phyloP scores from a whole-genome alignment of 1,139 yeast genomes.

The Protomyces lactucae-debilis region DNA sequence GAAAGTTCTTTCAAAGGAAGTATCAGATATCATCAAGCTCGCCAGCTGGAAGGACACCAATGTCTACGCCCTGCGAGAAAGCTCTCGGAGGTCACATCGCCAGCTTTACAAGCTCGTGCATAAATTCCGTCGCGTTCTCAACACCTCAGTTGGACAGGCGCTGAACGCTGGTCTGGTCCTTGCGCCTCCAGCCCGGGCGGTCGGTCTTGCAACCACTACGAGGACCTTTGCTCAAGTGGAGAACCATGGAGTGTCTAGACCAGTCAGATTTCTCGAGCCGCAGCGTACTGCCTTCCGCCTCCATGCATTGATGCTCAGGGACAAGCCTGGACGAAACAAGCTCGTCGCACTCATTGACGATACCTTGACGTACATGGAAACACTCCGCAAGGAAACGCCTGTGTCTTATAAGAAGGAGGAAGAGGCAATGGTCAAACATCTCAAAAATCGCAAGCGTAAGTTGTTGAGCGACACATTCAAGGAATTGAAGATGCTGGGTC shows the following conservation, averaged over 20 bases:
- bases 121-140: constrained; percentile 66
- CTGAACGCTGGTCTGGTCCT: constrained; percentile 57
- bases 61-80: constrained; percentile 84
- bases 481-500: constrained; percentile 69
- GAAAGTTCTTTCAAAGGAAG: constrained; percentile 65
- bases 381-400: constrained; percentile 12
- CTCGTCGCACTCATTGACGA: constrained; percentile 8
- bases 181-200: constrained; percentile 29
- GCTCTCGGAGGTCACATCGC: constrained; percentile 83
- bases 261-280: not conserved
- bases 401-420: constrained; percentile 2
- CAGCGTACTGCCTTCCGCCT: not conserved
- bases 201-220: constrained; percentile 16
- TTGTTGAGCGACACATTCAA: constrained; percentile 69
- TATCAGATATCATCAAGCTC: constrained; percentile 73
- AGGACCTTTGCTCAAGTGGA: not conserved
- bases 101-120: constrained; percentile 76
- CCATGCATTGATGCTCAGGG: not conserved
- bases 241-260: not conserved
- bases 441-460: constrained; percentile 75
- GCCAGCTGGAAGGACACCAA: constrained; percentile 98
- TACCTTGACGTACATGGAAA: constrained; percentile 1
- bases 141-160: constrained; percentile 50
- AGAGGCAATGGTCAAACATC: constrained; percentile 50
- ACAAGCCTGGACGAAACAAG: not conserved